Base-by-base conservation (phyloP, 305 asterid species). In the Coffea humblotiana region DNA sequence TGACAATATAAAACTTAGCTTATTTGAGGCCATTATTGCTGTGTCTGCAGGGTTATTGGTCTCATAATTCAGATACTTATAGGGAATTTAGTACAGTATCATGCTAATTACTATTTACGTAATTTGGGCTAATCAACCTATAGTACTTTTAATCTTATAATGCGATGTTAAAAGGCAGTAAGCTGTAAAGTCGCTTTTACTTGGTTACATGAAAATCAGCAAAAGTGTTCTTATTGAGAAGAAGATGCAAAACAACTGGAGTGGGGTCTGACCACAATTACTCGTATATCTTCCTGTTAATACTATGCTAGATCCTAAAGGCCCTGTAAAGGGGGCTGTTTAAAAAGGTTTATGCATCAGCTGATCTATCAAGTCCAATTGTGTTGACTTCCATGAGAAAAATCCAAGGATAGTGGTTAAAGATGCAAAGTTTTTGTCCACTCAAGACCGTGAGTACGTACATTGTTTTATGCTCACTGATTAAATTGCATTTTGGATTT, bases 351-450 rank as follows among this genome's bases (percentile, higher is more conserved):
- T 35, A 40, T 61, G 71, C 43, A 65, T 16, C 72, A 21, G 43
- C 23, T 27, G 72, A 65, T 54, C 66, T n/a, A 19, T 8, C 45
- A 27, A 71, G 54, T 63, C 76, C 54, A 83, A 56, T 79, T 54
- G 6, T 76, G 80, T 82, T 82, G 86, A 85, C 86, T 85, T 82
- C 9, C 45, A 72, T 25, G 81, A 78, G 58, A 56, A 74, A 32
- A 80, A 73, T 56, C 78, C 84, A 80, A 85, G 60, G 73, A 73
- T 27, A 80, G 82, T 74, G 14, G 86, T 82, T 82, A 56, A n/a
- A 8, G 47, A 68, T 76, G 51, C 71, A 40, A 5, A 64, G 65
- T 52, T 52, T 2, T 13, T 67, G 70, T 70, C 61, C n/a, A 64
- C 63, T 48, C 15, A 27, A 18, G 64, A n/a, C 47, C 15, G 13